These are phyloP conservation scores for Paramecium sexaurelia DNA, from an alignment of 73 alveolate species.

Conservation along the genomic window DNA sequence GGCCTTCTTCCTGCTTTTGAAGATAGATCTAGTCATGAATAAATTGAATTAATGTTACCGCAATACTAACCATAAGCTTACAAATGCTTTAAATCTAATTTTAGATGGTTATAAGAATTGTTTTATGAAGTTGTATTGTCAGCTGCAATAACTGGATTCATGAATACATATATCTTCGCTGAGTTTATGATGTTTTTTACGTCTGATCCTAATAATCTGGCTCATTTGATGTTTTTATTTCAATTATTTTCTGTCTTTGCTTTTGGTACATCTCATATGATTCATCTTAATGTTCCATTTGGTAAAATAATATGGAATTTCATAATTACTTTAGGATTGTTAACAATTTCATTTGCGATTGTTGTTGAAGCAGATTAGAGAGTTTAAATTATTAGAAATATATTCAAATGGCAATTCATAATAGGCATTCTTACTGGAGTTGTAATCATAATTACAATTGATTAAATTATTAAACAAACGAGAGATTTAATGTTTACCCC, in stretches of 20 bases:
- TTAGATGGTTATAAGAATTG: slow-evolving; percentile 32
- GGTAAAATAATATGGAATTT: not conserved
- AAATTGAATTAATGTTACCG: slow-evolving; percentile 11
- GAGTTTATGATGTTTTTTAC: slow-evolving; percentile 2
- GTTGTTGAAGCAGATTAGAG: not conserved
- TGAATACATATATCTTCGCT: not conserved
- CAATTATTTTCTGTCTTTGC: not conserved
- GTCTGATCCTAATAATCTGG: not conserved
- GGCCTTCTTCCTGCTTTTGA: not conserved
- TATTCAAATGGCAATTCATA: slow-evolving; percentile 10
- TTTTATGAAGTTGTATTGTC: not conserved
- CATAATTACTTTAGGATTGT: not conserved
- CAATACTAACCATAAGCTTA: not conserved
- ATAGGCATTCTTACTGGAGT: not conserved
- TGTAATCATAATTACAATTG: not conserved
- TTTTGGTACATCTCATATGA: not conserved
- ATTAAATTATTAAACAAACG: not conserved
- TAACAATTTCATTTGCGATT: not conserved
- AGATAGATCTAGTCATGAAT: not conserved
- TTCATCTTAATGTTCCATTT: not conserved
- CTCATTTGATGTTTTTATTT: slow-evolving; percentile 10
- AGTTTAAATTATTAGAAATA: not conserved
- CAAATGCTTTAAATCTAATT: not conserved
- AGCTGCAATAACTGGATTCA: not conserved
- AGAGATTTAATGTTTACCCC: not conserved